Evolutionary conservation across 768 basidiomycete species (phyloP).

Genomic region (Coprinopsis cinerea): DNA sequence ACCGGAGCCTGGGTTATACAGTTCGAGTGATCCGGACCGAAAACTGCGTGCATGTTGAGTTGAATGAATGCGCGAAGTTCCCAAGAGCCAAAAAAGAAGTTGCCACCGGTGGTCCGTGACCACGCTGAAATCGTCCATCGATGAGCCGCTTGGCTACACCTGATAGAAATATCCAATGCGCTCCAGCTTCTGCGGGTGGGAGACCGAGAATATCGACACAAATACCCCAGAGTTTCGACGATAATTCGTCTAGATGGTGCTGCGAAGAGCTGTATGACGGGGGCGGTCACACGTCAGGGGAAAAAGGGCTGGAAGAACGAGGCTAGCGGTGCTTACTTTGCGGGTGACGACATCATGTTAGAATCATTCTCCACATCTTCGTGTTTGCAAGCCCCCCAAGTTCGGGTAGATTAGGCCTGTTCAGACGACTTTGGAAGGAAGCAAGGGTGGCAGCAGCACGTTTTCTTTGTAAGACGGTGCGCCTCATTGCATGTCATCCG

Average conservation of each 20-base stretch:
- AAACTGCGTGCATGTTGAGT: too few species aligned
- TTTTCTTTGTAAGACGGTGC: too few species aligned
- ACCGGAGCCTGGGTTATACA: too few species aligned
- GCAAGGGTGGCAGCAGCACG: background rate
- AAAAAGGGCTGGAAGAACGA: background rate
- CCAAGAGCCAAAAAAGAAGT: too few species aligned
- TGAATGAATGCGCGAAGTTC: too few species aligned
- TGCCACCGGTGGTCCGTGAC: too few species aligned
- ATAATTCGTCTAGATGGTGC: background rate
- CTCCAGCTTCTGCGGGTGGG: background rate
- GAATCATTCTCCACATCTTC: background rate
- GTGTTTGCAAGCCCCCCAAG: background rate
- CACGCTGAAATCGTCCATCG: too few species aligned
- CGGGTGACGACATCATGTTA: background rate
- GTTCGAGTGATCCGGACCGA: too few species aligned
- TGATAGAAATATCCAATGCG: background rate
- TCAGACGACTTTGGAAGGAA: background rate
- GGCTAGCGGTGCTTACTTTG: background rate
- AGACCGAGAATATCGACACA: background rate
- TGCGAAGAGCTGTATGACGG: background rate
- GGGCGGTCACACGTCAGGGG: background rate
- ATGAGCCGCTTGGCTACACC: background rate
- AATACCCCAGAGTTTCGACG: constrained; percentile 2
- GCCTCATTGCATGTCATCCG: background rate
- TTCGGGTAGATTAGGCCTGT: background rate